Evolutionary conservation across 2,329 filamentous ascomycete species (phyloP).

Genomic region (Neospermospora avenae): DNA sequence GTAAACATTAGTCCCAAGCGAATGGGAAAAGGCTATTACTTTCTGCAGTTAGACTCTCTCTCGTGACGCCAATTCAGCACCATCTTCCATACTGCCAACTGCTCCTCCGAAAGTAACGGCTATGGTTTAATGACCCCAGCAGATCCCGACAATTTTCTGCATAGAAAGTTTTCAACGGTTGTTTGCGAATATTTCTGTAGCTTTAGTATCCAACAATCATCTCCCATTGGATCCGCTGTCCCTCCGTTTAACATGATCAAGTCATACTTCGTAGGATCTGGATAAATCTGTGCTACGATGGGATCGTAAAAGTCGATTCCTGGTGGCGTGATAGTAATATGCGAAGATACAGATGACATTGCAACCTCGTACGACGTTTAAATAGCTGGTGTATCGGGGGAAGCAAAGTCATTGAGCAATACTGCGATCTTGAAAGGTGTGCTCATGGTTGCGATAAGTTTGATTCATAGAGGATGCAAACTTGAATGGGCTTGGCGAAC

Average conservation of each 20-base stretch:
- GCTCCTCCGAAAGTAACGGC: conserved; percentile 39
- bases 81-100: conserved; percentile 38
- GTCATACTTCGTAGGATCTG: conserved; percentile 40
- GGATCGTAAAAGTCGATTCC: conserved; percentile 31
- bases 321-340: background rate
- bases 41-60: conserved; percentile 37
- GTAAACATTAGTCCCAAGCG: conserved; percentile 3
- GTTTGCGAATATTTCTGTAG: conserved; percentile 40
- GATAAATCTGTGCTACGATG: conserved; percentile 28
- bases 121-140: conserved; percentile 46
- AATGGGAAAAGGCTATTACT: conserved; percentile 40
- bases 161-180: conserved; percentile 31
- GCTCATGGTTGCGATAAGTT: conserved; percentile 14
- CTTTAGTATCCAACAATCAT: conserved; percentile 41
- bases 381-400: conserved; percentile 2
- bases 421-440: conserved; percentile 14
- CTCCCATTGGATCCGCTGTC: conserved; percentile 41
- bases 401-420: conserved; percentile 11
- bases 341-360: conserved; percentile 11
- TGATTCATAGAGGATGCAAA: background rate
- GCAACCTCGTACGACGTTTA: conserved; percentile 12
- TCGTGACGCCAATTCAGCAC: conserved; percentile 40
- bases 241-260: conserved; percentile 43
- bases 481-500: too few relatives aligned
- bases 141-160: conserved; percentile 39